These are phyloP conservation scores for Colletotrichum tropicicola DNA, from an alignment of 2,329 filamentous ascomycete genomes.

Conservation along the genomic window DNA sequence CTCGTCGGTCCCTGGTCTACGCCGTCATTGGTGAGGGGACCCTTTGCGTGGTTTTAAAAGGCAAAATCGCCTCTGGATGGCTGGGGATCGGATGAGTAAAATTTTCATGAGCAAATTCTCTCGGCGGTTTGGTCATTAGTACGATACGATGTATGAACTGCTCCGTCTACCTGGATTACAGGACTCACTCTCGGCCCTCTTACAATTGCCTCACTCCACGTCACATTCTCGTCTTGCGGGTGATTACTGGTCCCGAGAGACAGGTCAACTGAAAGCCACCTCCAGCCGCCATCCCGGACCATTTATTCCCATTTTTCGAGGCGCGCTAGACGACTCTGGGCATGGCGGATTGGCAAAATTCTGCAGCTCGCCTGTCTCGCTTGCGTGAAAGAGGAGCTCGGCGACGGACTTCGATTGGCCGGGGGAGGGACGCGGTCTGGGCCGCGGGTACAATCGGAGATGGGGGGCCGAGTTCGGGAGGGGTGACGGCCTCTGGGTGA, in stretches of 20 bases:
- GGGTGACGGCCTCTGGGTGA: not conserved
- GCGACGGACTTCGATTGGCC: not conserved
- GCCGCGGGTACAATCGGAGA: conserved; percentile 1
- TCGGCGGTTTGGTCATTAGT: not conserved
- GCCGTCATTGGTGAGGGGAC: not conserved
- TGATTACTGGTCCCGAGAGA: not conserved
- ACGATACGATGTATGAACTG: not conserved
- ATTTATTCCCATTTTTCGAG: not conserved
- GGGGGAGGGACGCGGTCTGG: not conserved
- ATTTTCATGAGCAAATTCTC: not conserved
- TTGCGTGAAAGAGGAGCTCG: not conserved
- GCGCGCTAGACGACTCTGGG: not conserved
- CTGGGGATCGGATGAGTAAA: not conserved
- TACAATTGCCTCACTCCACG: not conserved
- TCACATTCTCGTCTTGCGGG: conserved; percentile 35
- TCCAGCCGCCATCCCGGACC: not conserved
- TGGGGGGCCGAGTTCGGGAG: not conserved
- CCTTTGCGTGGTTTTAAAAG: not conserved
- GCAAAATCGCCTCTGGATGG: not conserved
- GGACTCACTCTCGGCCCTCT: not conserved
- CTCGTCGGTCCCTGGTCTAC: not conserved
- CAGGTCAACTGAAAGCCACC: conserved; percentile 2
- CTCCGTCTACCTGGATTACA: not conserved
- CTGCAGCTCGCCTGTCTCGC: not conserved
- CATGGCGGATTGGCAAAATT: not conserved